A percentile compares a stretch with the other conserved stretches of the same genome.
These are phyloP conservation scores for Microsporum audouinii DNA, from an alignment of 2,329 filamentous ascomycete genomes.

Conservation along the genomic window DNA sequence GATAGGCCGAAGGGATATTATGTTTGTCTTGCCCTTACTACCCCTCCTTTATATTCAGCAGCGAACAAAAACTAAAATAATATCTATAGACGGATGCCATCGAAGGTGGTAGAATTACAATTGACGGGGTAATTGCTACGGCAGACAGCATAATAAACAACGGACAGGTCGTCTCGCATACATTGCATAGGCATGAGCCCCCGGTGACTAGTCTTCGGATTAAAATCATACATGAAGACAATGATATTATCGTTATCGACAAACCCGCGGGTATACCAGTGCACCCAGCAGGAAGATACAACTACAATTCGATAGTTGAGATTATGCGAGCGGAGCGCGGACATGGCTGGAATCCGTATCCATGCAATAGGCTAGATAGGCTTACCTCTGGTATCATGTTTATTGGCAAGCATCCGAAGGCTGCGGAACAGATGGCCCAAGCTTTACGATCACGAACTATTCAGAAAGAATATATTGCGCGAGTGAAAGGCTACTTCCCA, in stretches of 20 bases:
- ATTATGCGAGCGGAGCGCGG: slow-evolving; percentile 72
- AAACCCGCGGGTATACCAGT: slow-evolving; percentile 93
- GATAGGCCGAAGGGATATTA: slow-evolving; percentile 83
- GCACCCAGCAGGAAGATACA: slow-evolving; percentile 88
- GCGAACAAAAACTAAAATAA: not conserved
- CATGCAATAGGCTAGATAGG: slow-evolving; percentile 88
- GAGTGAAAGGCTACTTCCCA: slow-evolving; percentile 83
- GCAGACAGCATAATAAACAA: slow-evolving; percentile 67
- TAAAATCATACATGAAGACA: slow-evolving; percentile 76
- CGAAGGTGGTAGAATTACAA: slow-evolving; percentile 60
- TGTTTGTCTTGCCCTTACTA: slow-evolving; percentile 33
- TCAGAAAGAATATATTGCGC: slow-evolving; percentile 87
- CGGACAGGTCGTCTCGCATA: slow-evolving; percentile 84
- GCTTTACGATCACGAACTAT: slow-evolving; percentile 74
- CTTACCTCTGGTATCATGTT: slow-evolving; percentile 98
- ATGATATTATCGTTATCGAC: slow-evolving; percentile 90
- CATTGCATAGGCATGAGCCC: slow-evolving; percentile 87
- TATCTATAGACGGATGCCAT: slow-evolving; percentile 58
- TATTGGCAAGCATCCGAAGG: slow-evolving; percentile 72
- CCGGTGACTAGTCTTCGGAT: slow-evolving; percentile 75
- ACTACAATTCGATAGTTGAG: slow-evolving; percentile 87
- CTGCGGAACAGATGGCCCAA: slow-evolving; percentile 62
- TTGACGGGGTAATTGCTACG: slow-evolving; percentile 63
- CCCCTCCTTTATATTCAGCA: not conserved
- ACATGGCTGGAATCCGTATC: slow-evolving; percentile 48